phyloP scores from a whole-genome alignment of 176 grass and related monocot genomes.

The Carex parvula region DNA sequence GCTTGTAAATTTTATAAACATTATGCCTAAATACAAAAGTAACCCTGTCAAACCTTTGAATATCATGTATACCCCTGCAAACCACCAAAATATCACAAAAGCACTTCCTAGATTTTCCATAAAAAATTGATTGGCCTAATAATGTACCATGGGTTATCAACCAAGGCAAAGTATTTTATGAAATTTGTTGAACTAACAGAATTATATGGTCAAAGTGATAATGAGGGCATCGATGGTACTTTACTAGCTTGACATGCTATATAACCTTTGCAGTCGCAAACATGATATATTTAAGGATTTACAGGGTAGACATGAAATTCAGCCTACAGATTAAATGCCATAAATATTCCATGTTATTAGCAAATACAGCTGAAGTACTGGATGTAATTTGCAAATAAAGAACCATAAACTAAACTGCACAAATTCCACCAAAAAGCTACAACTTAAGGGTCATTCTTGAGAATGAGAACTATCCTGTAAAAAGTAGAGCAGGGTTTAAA shows the following conservation, averaged over 20 bases:
- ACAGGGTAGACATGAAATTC: neutral
- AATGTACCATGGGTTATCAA: neutral
- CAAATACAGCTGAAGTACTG: neutral
- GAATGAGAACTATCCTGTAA: neutral
- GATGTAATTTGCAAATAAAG: neutral
- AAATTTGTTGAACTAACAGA: neutral
- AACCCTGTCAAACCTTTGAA: neutral
- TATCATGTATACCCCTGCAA: neutral
- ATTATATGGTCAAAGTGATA: neutral
- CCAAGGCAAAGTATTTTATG: neutral
- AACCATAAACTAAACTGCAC: neutral
- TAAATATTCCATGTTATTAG: neutral
- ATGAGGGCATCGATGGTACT: neutral
- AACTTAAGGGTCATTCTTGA: neutral
- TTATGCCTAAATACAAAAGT: neutral
- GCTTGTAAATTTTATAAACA: neutral
- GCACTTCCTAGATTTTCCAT: neutral
- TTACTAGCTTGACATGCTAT: neutral
- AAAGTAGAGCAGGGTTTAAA: no score
- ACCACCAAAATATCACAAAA: neutral
- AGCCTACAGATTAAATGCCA: neutral
- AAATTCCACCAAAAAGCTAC: neutral
- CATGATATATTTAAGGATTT: neutral
- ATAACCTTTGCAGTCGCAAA: neutral
- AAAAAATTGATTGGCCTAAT: neutral